Evolutionary conservation across 75 land plant species (phyloP), one percentile per base, ranked within the genome.

Genomic region (Sequoiadendron giganteum): DNA sequence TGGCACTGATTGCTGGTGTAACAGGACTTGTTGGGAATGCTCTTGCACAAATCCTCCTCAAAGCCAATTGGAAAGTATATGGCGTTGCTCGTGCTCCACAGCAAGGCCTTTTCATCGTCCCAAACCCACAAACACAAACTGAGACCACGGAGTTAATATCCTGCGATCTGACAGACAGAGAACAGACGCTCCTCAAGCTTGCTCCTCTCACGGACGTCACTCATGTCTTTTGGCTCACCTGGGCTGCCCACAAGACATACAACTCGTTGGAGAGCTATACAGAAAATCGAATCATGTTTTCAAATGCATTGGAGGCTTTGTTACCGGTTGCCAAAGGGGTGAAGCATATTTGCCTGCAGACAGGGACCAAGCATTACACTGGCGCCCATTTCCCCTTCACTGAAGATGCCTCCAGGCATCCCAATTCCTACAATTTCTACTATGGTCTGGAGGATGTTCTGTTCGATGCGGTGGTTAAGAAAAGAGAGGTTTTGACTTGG

Each of bases 191-290:
- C 1, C 54, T 70, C 54, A 97, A 91, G 88, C 89, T 97, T 36
- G 79, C 93, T 11, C 87, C 84, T 19, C 86, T 97, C 81, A 54
- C 58, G 0, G 94, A 94, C 36, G 94, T 94, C 14, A 97, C 99
- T 30, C 99, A 97, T 87, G 42, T 96, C 10, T 97, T 96, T 88
- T 97, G 96, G 96, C 91, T 95, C 83, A 93, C 96, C 1, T 96
- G 99, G 99, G 92, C 94, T 25, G 87, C 83, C 85, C 89, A 89
- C 52, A 87, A 21, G 32, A 87, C 91, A 0, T 85, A 91, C 13
- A 92, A 92, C 83, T 86, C 72, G 10, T 38, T 36, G 15, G 93
- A 91, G 48, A 92, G 93, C 42, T 91, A 88, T 38, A 87, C 73
- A 5, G 90, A 89, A 81, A 95, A 96, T 86, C 68, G 89, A 81